Evolutionary conservation across 2,329 filamentous ascomycete species (phyloP), one percentile per base, ranked within the genome.

Genomic region (Dactylellina parvicollis): DNA sequence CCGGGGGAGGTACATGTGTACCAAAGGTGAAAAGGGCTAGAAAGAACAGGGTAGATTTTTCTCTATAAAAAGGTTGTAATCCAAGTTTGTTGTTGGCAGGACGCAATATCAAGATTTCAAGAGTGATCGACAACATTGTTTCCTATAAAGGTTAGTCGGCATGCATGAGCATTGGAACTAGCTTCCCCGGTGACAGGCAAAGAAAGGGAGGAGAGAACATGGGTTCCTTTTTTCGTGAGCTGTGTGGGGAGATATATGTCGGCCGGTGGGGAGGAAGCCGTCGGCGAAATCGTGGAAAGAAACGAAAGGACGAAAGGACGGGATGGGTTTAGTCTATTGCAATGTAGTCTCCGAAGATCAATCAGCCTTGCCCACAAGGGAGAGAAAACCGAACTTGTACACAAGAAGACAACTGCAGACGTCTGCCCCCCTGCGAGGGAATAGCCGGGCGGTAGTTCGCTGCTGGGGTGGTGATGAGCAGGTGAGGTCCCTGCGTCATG

Each of bases 401-500:
- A 10, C 20, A 3, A 28, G 9, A 36, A 12, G 38, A 65, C 30
- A 59, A 44, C 22, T 54, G 59, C 59, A 46, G 26, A 54, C 46
- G 47, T 54, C 28, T 47, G 2, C 47, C 14, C 28, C 52, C 49
- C 26, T 42, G 16, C 20, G 1, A 40, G 61, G 61, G 50, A 57
- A 49, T 44, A 66, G 20, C 61, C 22, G 32, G 62, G 32, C 36
- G 61, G 50, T 56, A 55, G 38, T 65, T 64, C 46, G 52, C 34
- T 34, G n/a, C n/a, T 12, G 30, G 30, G 12, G 36, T 14, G 38
- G 22, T 46, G 40, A 66, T 36, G 55, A 50, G 42, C 34, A 67
- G 54, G 42, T 57, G n/a, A 52, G 59, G 67, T 65, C 67, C 67
- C 67, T 72, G 67, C 60, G 67, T 72, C 67, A 72, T 72, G 57